A percentile compares a stretch with the other conserved stretches of the same genome.
Conservation (phyloP, 306 rosid species). For the Herpetospermum pedunculosum region DNA sequence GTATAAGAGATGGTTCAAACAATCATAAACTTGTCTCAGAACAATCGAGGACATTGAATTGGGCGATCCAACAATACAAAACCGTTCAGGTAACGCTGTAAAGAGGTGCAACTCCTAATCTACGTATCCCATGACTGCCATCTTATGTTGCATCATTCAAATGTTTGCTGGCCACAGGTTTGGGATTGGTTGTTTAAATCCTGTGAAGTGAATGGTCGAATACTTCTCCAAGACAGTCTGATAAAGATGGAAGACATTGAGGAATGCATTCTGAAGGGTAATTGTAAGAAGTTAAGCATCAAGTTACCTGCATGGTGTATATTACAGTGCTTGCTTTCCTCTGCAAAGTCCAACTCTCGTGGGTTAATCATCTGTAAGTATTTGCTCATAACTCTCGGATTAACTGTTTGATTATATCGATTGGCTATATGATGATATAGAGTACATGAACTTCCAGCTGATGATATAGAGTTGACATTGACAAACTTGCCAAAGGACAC, state of each 20-base stretch:
- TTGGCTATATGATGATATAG: background rate
- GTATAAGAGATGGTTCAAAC: constrained; percentile 18
- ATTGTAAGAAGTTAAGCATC: constrained; percentile 40
- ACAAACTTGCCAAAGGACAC: constrained; percentile 51
- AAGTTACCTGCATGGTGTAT: constrained; percentile 75
- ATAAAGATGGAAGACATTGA: constrained; percentile 37
- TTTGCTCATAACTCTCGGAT: background rate
- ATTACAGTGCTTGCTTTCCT: constrained; percentile 63
- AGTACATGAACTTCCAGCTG: constrained; percentile 39
- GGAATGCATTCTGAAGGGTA: constrained; percentile 52
- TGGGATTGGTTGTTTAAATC: constrained; percentile 85
- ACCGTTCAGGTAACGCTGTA: constrained; percentile 37
- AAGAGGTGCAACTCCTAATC: background rate
- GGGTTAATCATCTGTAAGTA: constrained; percentile 65
- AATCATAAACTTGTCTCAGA: constrained; percentile 29
- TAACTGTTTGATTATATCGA: background rate
- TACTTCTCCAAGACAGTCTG: constrained; percentile 45
- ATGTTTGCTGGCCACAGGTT: constrained; percentile 25
- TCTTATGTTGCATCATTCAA: background rate
- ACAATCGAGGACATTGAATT: constrained; percentile 38
- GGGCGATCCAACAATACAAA: constrained; percentile 42
- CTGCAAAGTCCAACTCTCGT: constrained; percentile 47
- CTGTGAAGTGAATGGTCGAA: constrained; percentile 52
- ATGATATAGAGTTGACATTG: constrained; percentile 49
- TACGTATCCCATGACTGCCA: background rate